Evolutionary conservation across 2,329 filamentous ascomycete genomes (phyloP), one percentile per base, ranked within the genome.

Genomic region (Golovinomyces cichoracearum): DNA sequence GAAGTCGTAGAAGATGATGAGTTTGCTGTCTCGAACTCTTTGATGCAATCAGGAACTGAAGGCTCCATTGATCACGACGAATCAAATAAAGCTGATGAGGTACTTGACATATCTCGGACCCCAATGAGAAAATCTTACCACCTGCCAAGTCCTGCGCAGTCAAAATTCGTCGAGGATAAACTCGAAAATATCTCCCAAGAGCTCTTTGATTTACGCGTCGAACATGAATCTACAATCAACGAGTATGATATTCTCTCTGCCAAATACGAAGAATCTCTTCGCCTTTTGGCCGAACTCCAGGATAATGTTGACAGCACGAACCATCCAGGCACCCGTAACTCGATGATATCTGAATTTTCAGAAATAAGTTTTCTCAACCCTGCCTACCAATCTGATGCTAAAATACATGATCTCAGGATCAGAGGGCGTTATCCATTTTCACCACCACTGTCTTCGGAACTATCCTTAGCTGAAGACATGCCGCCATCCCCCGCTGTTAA

Each of bases 261-360:
- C 55, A 95, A 93, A 63, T 98, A 98, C 57, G 83, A 93, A 58
- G 80, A 93, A 58, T 82, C 86, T 4, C 67, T 98, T 52, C 79
- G 79, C 45, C 77, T 81, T 9, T 63, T 98, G 38, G 78, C 83
- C 5, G 81, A 90, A 60, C 70, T 95, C 45, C 85, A 93, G 61
- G 88, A 94, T 59, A 73, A 74, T 25, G 70, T 85, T 31, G 83
- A 93, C 56, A 84, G 93, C 65, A 71, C 78, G 26, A 75, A 78
- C 29, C 81, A 84, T 58, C 68, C 73, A 48, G 63, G 50, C 55
- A 66, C 63, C 45, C 67, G 74, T 50, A 68, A 76, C 60, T 73
- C 75, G 1, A 61, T 76, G 9, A 57, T 74, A 21, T 78, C 73
- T 46, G 35, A 55, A 53, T 64, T 65, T 7, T 69, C 71, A 0